Evolutionary conservation across 1,284 basidiomycete genomes (phyloP), one percentile per base, ranked within the genome.

Genomic region (Rhodotorula sp.): DNA sequence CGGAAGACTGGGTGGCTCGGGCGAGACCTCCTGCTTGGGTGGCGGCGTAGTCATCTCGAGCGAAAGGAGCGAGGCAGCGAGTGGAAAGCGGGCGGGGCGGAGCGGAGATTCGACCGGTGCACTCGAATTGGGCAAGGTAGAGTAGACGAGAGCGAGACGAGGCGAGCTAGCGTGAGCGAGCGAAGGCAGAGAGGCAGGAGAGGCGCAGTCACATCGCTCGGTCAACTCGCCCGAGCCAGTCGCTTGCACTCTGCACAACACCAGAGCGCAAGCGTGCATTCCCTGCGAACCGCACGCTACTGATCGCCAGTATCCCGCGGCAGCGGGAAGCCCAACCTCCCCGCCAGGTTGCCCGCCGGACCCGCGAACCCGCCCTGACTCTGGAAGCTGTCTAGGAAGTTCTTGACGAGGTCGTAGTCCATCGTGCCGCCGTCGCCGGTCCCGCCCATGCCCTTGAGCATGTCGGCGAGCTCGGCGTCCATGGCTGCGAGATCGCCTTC

Each of bases 311-410:
- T 50, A 54, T 78, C 74, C 60, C 71, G 61, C 23, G 78, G 78
- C 55, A 79, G 25, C 16, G 67, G 57, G 62, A 78, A 77, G 13
- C 78, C 88, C 74, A 97, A 80, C 73, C 93, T 85, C 58, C 93
- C 91, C 52, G 89, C 89, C 67, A 98, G 83, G 78, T 89, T 94
- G 64, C 93, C 87, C 12, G 95, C 94, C 21, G 93, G 95, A 0
- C 95, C 95, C 50, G 91, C 87, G 66, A 90, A 82, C 12, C 93
- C 93, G 16, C 81, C 90, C 79, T 97, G 95, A 71, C 88, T 89
- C 80, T 91, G 92, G 84, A 92, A 96, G 80, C 93, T 96, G 83
- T 96, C 91, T 79, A 98, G 82, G 82, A 98, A 93, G 81, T 96
- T 93, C 81, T 91, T 93, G 84, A 98, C 95, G 78, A 97, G 83